Evolutionary conservation across 345 rosid species (phyloP).

Genomic region (Eucalyptus cloeziana): DNA sequence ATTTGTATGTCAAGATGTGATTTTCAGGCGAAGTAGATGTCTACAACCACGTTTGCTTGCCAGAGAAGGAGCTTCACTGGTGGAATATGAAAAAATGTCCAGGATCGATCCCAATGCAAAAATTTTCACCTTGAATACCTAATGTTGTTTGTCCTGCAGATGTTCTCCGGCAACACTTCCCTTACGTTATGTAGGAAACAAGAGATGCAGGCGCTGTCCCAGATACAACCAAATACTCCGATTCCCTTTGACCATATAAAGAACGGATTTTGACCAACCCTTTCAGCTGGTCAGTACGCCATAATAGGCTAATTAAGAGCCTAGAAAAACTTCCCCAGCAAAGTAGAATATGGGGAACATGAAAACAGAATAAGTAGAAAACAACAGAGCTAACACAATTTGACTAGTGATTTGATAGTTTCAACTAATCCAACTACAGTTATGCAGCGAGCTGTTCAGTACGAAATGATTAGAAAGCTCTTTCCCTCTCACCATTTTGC

Average conservation of each 20-base stretch:
- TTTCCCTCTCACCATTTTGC: neutral
- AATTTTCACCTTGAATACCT: neutral
- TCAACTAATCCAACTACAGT: neutral
- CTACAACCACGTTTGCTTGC: neutral
- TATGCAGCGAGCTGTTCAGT: neutral
- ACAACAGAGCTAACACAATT: neutral
- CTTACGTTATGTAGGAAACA: neutral
- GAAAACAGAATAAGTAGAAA: neutral
- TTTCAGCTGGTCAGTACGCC: neutral
- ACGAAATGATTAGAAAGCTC: neutral
- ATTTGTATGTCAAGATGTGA: neutral
- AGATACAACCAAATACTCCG: neutral
- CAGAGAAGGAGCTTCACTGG: neutral
- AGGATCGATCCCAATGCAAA: neutral
- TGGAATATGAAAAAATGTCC: neutral
- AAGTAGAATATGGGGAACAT: neutral
- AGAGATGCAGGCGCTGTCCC: neutral
- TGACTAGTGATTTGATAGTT: neutral
- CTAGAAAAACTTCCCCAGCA: neutral
- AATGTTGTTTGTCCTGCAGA: neutral
- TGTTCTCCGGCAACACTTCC: neutral
- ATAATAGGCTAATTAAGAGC: neutral
- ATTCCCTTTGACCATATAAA: neutral
- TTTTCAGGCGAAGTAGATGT: neutral
- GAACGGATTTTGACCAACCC: neutral